Evolutionary conservation across 1,139 yeast species (phyloP).

Genomic region (Nakaseomyces glabratus): DNA sequence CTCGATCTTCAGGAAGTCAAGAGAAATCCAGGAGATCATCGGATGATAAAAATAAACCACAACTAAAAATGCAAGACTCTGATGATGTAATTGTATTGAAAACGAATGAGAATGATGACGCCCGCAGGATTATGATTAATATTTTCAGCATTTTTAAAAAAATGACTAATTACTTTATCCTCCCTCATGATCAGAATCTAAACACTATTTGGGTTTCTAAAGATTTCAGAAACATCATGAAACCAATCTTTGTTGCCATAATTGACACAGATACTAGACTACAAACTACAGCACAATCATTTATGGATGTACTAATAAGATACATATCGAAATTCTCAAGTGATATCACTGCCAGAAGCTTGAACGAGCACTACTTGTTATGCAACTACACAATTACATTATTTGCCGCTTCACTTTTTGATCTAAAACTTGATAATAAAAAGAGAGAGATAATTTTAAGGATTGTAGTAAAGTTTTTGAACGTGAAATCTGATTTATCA

Average conservation of each 20-base stretch:
- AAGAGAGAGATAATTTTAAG: constrained; percentile 23
- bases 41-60: constrained; percentile 17
- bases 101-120: constrained; percentile 16
- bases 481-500: constrained; percentile 18
- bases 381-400: constrained; percentile 25
- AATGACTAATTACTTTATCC: constrained; percentile 23
- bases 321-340: constrained; percentile 16
- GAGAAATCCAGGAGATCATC: constrained; percentile 20
- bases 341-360: constrained; percentile 9
- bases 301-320: constrained; percentile 16
- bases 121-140: constrained; percentile 26
- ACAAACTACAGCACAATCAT: constrained; percentile 16
- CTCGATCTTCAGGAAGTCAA: constrained; percentile 18
- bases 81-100: constrained; percentile 7
- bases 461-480: constrained; percentile 20
- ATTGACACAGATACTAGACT: constrained; percentile 16
- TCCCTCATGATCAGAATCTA: constrained; percentile 15
- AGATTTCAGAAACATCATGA: constrained; percentile 18
- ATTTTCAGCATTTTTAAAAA: constrained; percentile 28
- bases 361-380: constrained; percentile 19
- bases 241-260: constrained; percentile 23
- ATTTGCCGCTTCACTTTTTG: constrained; percentile 26
- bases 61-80: constrained; percentile 7
- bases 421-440: constrained; percentile 19
- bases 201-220: constrained; percentile 13